Conservation (phyloP, 352 stramenopile genomes). For the Saprolegnia diclina region DNA sequence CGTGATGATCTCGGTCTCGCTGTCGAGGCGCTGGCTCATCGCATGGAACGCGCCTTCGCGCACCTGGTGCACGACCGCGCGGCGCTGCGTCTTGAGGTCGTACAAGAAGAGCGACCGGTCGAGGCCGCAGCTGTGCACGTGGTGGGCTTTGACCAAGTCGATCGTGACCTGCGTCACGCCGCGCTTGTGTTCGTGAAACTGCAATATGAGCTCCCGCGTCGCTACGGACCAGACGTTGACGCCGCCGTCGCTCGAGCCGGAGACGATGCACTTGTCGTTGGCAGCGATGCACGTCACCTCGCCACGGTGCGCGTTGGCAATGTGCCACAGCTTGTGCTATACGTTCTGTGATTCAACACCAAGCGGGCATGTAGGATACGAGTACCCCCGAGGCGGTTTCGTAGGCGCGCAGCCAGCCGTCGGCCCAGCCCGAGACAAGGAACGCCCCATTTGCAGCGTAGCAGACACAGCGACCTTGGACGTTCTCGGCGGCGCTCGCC, state of each 20-base stretch:
- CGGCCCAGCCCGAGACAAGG: slow-evolving; percentile 62
- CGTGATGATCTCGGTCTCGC: slow-evolving; percentile 88
- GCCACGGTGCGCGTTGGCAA: slow-evolving; percentile 80
- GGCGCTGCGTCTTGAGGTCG: slow-evolving; percentile 81
- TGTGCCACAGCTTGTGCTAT: slow-evolving; percentile 67
- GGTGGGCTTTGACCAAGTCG: slow-evolving; percentile 67
- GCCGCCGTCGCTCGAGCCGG: slow-evolving; percentile 70
- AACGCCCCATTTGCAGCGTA: slow-evolving; percentile 32
- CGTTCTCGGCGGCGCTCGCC: slow-evolving; percentile 55
- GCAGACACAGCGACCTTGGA: slow-evolving; percentile 41
- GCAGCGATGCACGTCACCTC: slow-evolving; percentile 66
- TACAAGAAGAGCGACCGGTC: slow-evolving; percentile 89
- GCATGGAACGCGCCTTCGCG: slow-evolving; percentile 69
- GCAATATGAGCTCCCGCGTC: slow-evolving; percentile 81
- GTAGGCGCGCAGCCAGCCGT: slow-evolving; percentile 70
- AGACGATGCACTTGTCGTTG: slow-evolving; percentile 71
- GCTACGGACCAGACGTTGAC: slow-evolving; percentile 85
- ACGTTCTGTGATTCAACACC: too few relatives aligned
- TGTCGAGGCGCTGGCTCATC: slow-evolving; percentile 83
- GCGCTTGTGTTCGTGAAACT: slow-evolving; percentile 88
- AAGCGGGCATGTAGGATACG: slow-evolving; percentile 15
- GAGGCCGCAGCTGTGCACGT: slow-evolving; percentile 79
- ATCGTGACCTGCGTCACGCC: slow-evolving; percentile 72
- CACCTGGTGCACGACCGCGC: slow-evolving; percentile 75
- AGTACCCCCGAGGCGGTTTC: slow-evolving; percentile 36